Percentiles rank a stretch among this genome's conserved stretches.
Conservation (phyloP, 2,329 filamentous ascomycete species). For the Xylariales sp. region DNA sequence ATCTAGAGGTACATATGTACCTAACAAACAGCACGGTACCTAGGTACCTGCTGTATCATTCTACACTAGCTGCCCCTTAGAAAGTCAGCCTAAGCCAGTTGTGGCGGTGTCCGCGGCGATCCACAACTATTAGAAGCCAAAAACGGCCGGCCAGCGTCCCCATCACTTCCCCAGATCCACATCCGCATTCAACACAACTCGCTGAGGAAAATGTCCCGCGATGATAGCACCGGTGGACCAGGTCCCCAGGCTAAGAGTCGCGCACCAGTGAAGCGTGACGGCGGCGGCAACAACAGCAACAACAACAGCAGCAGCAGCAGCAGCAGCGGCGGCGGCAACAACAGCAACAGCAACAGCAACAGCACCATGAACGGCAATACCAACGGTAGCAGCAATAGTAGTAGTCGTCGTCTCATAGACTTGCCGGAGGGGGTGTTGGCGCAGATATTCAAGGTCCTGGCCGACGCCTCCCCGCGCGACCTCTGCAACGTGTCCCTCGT, state of each 20-base stretch:
- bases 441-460: conserved; percentile 54
- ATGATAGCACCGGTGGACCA: conserved; percentile 29
- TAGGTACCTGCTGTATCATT: neutral
- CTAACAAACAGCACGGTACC: neutral
- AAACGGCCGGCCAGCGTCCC: conserved; percentile 15
- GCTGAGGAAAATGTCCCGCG: conserved; percentile 36
- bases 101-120: conserved; percentile 38
- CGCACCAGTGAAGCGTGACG: conserved; percentile 12
- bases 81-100: conserved; percentile 27
- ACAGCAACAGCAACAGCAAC: conserved; percentile 3
- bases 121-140: conserved; percentile 35
- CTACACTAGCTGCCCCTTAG: neutral
- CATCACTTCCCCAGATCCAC: conserved; percentile 40
- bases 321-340: neutral
- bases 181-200: conserved; percentile 28
- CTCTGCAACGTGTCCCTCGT: conserved; percentile 58
- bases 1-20: too few relatives aligned
- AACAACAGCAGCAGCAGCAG: neutral
- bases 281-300: conserved; percentile 2
- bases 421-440: conserved; percentile 57
- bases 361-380: neutral
- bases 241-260: conserved; percentile 21
- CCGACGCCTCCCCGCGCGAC: conserved; percentile 51
- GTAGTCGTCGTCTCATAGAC: conserved; percentile 38
- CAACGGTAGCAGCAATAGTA: neutral